Percentiles rank a stretch among this genome's conserved stretches.
Evolutionary conservation across 2,329 filamentous ascomycete genomes (phyloP).

Genomic region (Cordyceps sp.): DNA sequence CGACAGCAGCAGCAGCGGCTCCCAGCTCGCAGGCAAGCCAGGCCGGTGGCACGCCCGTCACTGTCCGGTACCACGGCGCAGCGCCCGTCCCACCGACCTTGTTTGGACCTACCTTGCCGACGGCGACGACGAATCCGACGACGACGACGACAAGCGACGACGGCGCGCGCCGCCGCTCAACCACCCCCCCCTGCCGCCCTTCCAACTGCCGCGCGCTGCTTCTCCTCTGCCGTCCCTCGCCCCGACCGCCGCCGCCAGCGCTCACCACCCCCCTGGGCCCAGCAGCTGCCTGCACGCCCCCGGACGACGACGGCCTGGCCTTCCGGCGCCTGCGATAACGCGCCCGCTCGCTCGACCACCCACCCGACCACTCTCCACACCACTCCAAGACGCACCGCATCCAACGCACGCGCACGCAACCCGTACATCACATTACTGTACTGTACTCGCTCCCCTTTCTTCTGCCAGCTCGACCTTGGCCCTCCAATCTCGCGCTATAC

Average conservation of each 20-base stretch:
- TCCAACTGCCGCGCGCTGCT: too few species aligned
- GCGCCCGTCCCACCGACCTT: background rate
- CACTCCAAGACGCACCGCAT: background rate
- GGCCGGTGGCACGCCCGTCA: background rate
- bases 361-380: background rate
- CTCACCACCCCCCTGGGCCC: background rate
- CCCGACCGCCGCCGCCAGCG: background rate
- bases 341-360: background rate
- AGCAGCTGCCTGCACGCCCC: constrained; percentile 1
- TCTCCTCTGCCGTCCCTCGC: too few species aligned
- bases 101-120: background rate
- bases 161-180: too few species aligned
- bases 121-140: background rate
- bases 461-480: too few species aligned
- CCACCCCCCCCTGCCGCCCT: too few species aligned
- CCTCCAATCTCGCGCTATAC: too few species aligned
- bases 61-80: too few species aligned
- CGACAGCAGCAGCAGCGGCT: background rate
- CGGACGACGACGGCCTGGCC: constrained; percentile 6
- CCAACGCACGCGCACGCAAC: background rate
- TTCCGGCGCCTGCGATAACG: constrained; percentile 4
- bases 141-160: background rate
- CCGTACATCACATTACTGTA: background rate
- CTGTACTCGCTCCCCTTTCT: too few species aligned
- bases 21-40: background rate